Conservation (phyloP, 2,329 filamentous ascomycete species). For the Hortaea werneckii region DNA sequence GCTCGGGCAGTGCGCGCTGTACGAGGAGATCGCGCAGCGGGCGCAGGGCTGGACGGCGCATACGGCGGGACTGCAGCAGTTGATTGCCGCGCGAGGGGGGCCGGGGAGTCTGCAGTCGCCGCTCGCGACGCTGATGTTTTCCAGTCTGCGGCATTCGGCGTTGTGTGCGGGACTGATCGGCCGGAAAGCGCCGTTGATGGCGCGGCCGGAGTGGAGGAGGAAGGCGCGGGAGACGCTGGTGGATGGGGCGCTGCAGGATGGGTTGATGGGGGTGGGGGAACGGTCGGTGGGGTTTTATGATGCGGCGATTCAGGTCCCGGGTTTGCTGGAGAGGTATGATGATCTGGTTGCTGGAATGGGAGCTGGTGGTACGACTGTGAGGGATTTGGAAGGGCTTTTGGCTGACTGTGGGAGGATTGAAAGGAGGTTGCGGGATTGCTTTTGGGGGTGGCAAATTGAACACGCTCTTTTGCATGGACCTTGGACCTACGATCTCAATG, state of each 20-base stretch:
- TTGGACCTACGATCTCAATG: neutral
- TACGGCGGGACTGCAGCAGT: conserved; percentile 18
- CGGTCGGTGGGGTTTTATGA: conserved; percentile 19
- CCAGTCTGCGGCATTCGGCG: conserved; percentile 18
- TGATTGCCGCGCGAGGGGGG: conserved; percentile 18
- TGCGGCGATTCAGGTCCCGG: conserved; percentile 19
- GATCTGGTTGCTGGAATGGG: neutral
- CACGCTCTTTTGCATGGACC: conserved; percentile 2
- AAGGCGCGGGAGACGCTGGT: conserved; percentile 18
- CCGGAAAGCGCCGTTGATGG: conserved; percentile 20
- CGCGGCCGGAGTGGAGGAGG: conserved; percentile 18
- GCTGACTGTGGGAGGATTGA: conserved; percentile 13
- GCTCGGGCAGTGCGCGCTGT: conserved; percentile 22
- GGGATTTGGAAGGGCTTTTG: conserved; percentile 12
- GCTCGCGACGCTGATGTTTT: conserved; percentile 18
- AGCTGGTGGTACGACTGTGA: neutral
- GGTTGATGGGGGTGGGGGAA: conserved; percentile 7
- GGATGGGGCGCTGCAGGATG: conserved; percentile 13
- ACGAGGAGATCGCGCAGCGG: conserved; percentile 20
- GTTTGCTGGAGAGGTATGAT: conserved; percentile 12
- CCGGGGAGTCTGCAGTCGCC: conserved; percentile 15
- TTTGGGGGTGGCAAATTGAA: conserved; percentile 10
- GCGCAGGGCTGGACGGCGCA: conserved; percentile 20
- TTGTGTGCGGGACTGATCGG: conserved; percentile 17
- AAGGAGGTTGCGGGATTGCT: conserved; percentile 14